Evolutionary conservation across 495 filamentous ascomycete genomes (phyloP).

Genomic region (Aspergillus wentii): DNA sequence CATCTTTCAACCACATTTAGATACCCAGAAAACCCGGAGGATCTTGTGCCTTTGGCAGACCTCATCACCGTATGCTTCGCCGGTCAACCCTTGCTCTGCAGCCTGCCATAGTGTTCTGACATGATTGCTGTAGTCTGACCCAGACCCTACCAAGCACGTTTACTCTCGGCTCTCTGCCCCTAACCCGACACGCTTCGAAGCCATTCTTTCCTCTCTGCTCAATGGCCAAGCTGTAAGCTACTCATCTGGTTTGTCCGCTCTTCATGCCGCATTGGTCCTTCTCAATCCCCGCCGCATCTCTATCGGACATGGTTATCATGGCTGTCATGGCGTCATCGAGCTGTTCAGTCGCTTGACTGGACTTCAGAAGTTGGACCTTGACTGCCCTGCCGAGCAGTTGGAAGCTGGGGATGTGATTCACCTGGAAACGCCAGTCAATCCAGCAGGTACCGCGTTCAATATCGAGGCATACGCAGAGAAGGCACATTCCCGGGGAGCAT

Average conservation of each 20-base stretch:
- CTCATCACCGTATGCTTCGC: constrained; percentile 21
- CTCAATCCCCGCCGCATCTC: constrained; percentile 74
- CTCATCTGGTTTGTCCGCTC: constrained; percentile 77
- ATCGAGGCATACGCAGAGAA: constrained; percentile 63
- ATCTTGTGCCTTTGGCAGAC: constrained; percentile 47
- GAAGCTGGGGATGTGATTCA: constrained; percentile 78
- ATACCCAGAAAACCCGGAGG: constrained; percentile 64
- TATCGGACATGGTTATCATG: constrained; percentile 85
- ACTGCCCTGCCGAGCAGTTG: constrained; percentile 52
- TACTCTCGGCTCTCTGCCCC: constrained; percentile 78
- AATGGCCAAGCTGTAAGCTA: constrained; percentile 69
- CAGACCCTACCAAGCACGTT: constrained; percentile 37
- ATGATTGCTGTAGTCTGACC: constrained; percentile 22
- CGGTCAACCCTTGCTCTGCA: too few relatives aligned
- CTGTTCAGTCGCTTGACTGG: constrained; percentile 68
- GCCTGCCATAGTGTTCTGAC: too few relatives aligned
- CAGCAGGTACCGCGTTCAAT: constrained; percentile 71
- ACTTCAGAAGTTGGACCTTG: constrained; percentile 58
- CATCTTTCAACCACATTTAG: constrained; percentile 87
- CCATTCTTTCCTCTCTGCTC: constrained; percentile 68
- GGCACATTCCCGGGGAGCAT: constrained; percentile 68
- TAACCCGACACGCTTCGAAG: constrained; percentile 78
- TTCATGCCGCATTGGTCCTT: constrained; percentile 74
- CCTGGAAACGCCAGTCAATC: constrained; percentile 90
- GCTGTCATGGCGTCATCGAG: constrained; percentile 77